These are phyloP conservation scores for Colletotrichum sansevieriae DNA, from an alignment of 2,329 filamentous ascomycete species.

Conservation along the genomic window DNA sequence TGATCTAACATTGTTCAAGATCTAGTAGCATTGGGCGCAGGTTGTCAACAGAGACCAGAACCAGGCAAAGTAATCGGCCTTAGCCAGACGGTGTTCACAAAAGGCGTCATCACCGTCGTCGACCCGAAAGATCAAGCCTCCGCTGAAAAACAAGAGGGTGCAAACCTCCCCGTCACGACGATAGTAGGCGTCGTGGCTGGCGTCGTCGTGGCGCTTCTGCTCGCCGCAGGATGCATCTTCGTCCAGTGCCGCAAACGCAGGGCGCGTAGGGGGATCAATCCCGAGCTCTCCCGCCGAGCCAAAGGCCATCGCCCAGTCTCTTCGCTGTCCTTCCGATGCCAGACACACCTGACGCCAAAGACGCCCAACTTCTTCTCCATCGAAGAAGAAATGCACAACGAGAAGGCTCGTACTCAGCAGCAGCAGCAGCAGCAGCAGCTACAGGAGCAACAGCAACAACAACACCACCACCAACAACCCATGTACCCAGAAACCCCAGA, in stretches of 20 bases:
- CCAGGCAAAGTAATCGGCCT: constrained; percentile 54
- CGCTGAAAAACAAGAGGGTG: constrained; percentile 28
- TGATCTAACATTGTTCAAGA: constrained; percentile 49
- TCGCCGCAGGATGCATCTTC: constrained; percentile 55
- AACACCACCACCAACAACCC: background rate
- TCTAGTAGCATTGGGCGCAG: constrained; percentile 64
- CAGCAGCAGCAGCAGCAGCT: constrained; percentile 20
- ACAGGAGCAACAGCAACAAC: background rate
- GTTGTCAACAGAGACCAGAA: constrained; percentile 62
- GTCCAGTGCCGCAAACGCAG: constrained; percentile 61
- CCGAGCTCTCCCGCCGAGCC: constrained; percentile 46
- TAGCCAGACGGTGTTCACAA: constrained; percentile 61
- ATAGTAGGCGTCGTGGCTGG: constrained; percentile 61
- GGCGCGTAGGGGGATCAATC: constrained; percentile 48
- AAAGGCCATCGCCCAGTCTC: constrained; percentile 54
- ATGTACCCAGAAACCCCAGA: constrained; percentile 39
- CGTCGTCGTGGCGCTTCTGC: constrained; percentile 53
- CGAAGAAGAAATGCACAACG: constrained; percentile 44
- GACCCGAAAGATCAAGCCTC: constrained; percentile 47
- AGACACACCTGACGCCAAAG: constrained; percentile 57
- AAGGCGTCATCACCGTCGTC: constrained; percentile 48
- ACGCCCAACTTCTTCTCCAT: constrained; percentile 54
- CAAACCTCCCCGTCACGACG: constrained; percentile 52
- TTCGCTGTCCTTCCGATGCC: constrained; percentile 65
- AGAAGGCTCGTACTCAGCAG: constrained; percentile 43